Conservation (phyloP, 1,284 basidiomycete species). For the Microbotryum lychnidis-dioicae region DNA sequence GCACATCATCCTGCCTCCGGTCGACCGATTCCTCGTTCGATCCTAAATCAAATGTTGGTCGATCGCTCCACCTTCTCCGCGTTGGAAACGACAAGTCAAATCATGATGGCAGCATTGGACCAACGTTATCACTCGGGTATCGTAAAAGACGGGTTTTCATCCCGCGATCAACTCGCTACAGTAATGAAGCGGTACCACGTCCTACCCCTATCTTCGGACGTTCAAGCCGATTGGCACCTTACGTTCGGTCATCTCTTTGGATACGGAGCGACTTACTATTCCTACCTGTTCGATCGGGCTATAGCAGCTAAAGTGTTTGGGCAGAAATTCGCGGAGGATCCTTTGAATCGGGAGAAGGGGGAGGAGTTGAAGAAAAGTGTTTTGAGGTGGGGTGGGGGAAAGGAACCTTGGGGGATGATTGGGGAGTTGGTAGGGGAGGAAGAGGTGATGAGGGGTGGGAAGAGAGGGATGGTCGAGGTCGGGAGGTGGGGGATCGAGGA, state of each 20-base stretch:
- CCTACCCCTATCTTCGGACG: slow-evolving; percentile 57
- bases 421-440: slow-evolving; percentile 61
- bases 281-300: slow-evolving; percentile 89
- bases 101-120: slow-evolving; percentile 80
- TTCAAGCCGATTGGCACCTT: slow-evolving; percentile 82
- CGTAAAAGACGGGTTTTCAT: slow-evolving; percentile 51
- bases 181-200: slow-evolving; percentile 64
- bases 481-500: slow-evolving; percentile 71
- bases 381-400: slow-evolving; percentile 74
- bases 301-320: slow-evolving; percentile 86
- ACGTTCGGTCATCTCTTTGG: slow-evolving; percentile 93
- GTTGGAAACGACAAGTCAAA: slow-evolving; percentile 80
- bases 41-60: slow-evolving; percentile 43
- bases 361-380: slow-evolving; percentile 72
- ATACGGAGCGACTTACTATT: slow-evolving; percentile 96
- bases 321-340: slow-evolving; percentile 55
- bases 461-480: slow-evolving; percentile 75
- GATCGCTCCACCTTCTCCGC: slow-evolving; percentile 38
- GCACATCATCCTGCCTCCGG: slow-evolving; percentile 51
- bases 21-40: slow-evolving; percentile 61
- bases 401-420: slow-evolving; percentile 90
- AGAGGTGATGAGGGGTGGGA: slow-evolving; percentile 59
- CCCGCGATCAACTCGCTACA: slow-evolving; percentile 52
- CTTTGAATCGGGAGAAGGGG: slow-evolving; percentile 45
- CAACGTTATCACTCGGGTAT: slow-evolving; percentile 76